phyloP scores from a whole-genome alignment of 2,329 filamentous ascomycete genomes.

The Didymosphaeria variabile region DNA sequence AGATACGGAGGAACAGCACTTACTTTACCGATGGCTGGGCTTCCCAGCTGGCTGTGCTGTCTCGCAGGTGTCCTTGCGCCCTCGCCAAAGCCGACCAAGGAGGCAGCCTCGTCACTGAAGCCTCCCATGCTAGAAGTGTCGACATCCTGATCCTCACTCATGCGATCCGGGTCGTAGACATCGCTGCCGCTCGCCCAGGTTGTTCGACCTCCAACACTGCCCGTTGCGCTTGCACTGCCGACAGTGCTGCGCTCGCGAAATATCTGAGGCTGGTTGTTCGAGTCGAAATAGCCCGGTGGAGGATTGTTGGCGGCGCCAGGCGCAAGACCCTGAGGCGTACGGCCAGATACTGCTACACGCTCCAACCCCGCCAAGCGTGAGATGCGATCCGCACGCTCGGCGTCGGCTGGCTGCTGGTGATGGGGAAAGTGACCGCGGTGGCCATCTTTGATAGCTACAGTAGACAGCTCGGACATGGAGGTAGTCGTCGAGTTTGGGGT shows the following conservation, averaged over 20 bases:
- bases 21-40: conserved; percentile 71
- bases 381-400: conserved; percentile 93
- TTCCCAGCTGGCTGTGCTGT: conserved; percentile 75
- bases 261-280: conserved; percentile 71
- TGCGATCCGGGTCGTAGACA: conserved; percentile 70
- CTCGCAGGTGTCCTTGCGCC: conserved; percentile 71
- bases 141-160: conserved; percentile 72
- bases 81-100: conserved; percentile 90
- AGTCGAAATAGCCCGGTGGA: conserved; percentile 78
- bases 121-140: conserved; percentile 73
- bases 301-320: conserved; percentile 54
- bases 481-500: conserved; percentile 94
- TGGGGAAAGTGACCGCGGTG: conserved; percentile 82
- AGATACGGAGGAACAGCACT: conserved; percentile 46
- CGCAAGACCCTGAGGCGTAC: conserved; percentile 56
- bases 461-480: conserved; percentile 89
- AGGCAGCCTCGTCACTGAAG: conserved; percentile 86
- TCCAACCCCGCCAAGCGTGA: conserved; percentile 93
- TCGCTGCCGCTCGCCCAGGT: conserved; percentile 75
- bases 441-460: conserved; percentile 95
- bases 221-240: conserved; percentile 87
- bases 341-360: conserved; percentile 79
- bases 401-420: conserved; percentile 76
- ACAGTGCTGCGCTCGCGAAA: conserved; percentile 84
- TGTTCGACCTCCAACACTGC: conserved; percentile 73